Conservation (phyloP, 2,329 filamentous ascomycete species). For the Pezicula neosporulosa region DNA sequence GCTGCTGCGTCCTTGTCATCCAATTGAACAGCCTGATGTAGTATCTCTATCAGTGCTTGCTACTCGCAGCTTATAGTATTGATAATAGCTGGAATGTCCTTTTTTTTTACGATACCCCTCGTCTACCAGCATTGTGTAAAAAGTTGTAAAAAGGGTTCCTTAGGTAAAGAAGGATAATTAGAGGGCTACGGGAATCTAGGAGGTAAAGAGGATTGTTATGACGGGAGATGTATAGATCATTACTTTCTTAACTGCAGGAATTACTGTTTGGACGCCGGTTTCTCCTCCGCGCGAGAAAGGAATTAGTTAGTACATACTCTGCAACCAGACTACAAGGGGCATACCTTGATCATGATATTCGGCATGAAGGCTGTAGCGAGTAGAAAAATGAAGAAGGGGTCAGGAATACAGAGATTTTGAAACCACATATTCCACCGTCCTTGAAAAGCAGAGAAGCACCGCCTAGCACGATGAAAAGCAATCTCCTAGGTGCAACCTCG, state of each 20-base stretch:
- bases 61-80: too few relatives aligned
- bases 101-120: too few relatives aligned
- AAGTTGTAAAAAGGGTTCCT: too few relatives aligned
- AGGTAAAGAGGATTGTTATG: slow-evolving; percentile 49
- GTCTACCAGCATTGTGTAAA: too few relatives aligned
- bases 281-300: slow-evolving; percentile 43
- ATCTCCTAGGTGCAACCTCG: slow-evolving; percentile 30
- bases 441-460: slow-evolving; percentile 48
- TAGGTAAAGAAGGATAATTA: slow-evolving; percentile 60
- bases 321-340: slow-evolving; percentile 4
- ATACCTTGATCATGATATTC: slow-evolving; percentile 34
- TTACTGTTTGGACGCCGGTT: slow-evolving; percentile 33
- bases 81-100: too few relatives aligned
- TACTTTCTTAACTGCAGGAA: slow-evolving; percentile 31
- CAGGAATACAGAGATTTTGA: slow-evolving; percentile 67
- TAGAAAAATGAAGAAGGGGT: slow-evolving; percentile 78
- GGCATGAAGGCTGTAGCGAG: slow-evolving; percentile 56
- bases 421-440: slow-evolving; percentile 73
- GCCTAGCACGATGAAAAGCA: slow-evolving; percentile 42
- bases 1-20: too few relatives aligned
- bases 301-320: slow-evolving; percentile 1
- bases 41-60: too few relatives aligned
- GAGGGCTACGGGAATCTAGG: slow-evolving; percentile 42
- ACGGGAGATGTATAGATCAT: slow-evolving; percentile 47
- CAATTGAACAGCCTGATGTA: too few relatives aligned